phyloP scores from a whole-genome alignment of 495 filamentous ascomycete species.

The Aspergillus affinis region DNA sequence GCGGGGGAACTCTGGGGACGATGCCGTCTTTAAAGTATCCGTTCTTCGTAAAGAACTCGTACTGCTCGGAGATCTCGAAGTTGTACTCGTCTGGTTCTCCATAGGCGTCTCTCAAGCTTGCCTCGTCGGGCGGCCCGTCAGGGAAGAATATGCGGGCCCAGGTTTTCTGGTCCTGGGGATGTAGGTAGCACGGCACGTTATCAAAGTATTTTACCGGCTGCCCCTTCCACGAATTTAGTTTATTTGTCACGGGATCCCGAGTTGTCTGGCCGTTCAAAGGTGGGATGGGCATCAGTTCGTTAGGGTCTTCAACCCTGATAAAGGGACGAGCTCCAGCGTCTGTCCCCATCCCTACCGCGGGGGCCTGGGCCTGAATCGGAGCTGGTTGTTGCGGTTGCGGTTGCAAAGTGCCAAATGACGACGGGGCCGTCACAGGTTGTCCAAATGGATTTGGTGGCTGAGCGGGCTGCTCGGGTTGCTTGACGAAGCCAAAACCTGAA shows the following conservation, averaged over 20 bases:
- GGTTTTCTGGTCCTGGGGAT: conserved; percentile 46
- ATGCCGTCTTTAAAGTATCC: conserved; percentile 62
- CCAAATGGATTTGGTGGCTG: conserved; percentile 29
- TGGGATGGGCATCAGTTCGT: conserved; percentile 38
- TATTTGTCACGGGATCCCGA: conserved; percentile 36
- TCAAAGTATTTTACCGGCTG: conserved; percentile 53
- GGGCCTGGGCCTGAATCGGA: conserved; percentile 1
- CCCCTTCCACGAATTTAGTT: conserved; percentile 53
- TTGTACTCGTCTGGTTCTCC: conserved; percentile 43
- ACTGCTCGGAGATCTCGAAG: conserved; percentile 53
- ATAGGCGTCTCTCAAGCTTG: conserved; percentile 38
- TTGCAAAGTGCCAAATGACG: conserved; percentile 22
- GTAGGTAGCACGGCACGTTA: conserved; percentile 49
- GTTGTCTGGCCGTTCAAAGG: conserved; percentile 38
- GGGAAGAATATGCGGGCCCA: conserved; percentile 66
- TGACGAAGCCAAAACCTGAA: conserved; percentile 25
- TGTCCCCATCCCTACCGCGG: conserved; percentile 3
- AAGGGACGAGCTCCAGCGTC: conserved; percentile 32
- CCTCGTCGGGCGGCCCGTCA: conserved; percentile 61
- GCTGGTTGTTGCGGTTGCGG: conserved; percentile 15
- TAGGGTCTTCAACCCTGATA: conserved; percentile 31
- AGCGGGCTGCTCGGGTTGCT: conserved; percentile 17
- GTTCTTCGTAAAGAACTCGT: conserved; percentile 56
- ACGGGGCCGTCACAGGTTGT: conserved; percentile 31
- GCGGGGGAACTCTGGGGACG: conserved; percentile 71